These are phyloP conservation scores for Secale cereale DNA, from an alignment of 176 grass and related monocot species.

Conservation along the genomic window DNA sequence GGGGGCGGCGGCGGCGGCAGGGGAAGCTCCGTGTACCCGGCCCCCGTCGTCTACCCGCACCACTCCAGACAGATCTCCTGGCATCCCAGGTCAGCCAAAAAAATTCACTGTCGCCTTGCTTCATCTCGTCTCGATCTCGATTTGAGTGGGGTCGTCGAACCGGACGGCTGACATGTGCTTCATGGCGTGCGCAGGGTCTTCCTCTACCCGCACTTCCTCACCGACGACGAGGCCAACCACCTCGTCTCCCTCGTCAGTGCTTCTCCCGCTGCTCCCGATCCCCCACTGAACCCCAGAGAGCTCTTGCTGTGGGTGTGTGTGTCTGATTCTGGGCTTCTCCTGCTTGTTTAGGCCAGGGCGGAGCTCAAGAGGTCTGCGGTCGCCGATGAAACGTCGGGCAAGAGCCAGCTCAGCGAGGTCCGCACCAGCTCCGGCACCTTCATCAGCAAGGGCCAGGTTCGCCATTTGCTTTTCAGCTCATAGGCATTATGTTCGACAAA, in stretches of 20 bases:
- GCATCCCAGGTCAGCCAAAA: slow-evolving; percentile 70
- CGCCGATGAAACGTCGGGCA: slow-evolving; percentile 77
- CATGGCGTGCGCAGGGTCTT: slow-evolving; percentile 46
- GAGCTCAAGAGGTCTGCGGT: slow-evolving; percentile 85
- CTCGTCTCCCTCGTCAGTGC: slow-evolving; percentile 71
- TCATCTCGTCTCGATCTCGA: slow-evolving; percentile 22
- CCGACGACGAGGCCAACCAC: slow-evolving; percentile 84
- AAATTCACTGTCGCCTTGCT: no score
- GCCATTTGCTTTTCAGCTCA: neutral
- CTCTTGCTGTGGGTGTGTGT: neutral
- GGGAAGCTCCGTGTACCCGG: slow-evolving; percentile 41
- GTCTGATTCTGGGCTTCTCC: neutral
- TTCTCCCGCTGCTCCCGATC: neutral
- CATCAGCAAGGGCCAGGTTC: slow-evolving; percentile 77
- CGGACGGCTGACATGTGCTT: neutral
- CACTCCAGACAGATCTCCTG: slow-evolving; percentile 80
- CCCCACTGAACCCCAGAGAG: neutral
- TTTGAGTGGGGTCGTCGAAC: neutral
- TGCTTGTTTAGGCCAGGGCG: slow-evolving; percentile 57
- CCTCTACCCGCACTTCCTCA: slow-evolving; percentile 82
- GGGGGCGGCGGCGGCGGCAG: neutral
- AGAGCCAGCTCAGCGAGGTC: slow-evolving; percentile 68
- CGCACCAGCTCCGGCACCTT: slow-evolving; percentile 81
- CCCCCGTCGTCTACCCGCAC: slow-evolving; percentile 48
- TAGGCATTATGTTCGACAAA: neutral